Base-by-base conservation (phyloP, 2,329 filamentous ascomycete genomes). In the Daldinia eschscholtzii region DNA sequence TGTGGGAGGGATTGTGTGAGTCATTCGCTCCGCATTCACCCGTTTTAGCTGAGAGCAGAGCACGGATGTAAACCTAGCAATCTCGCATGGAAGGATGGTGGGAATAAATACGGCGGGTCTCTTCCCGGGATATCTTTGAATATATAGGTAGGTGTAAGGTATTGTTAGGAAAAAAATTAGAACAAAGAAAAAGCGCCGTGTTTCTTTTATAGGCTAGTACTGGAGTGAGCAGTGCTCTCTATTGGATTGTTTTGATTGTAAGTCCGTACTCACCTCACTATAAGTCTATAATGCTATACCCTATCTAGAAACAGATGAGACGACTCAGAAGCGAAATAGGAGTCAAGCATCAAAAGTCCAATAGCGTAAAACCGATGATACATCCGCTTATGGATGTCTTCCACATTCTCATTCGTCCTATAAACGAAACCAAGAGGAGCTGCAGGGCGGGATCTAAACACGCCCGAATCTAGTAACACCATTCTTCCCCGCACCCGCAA, bases 381-480 rank as follows among this genome's bases (percentile, higher is more conserved):
- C 9, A 37, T 30, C 20, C 13, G 30, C 23, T 3, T 28, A 33
- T 7, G 3, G 0, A n/a, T 33, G n/a, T n/a, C 39, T 52, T 23
- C 46, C 28, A 18, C 39, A 48, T 65, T 63, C 42, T 57, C n/a
- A 70, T 65, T 68, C 55, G 62, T 55, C 41, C 12, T 55, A 41
- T 58, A 35, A 28, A 23, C 35, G 57, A 60, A 60, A 28, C 57
- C 41, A 64, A 57, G 6, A 26, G 6, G 30, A 64, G 55, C 26
- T 70, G 44, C 67, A 65, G 28, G 23, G 28, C 61, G 67, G 52
- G 67, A 70, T 61, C 67, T 70, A 67, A 67, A 46, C 56, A 61
- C 57, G 56, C 33, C 60, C 52, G 50, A 41, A 64, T 70, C 52
- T 41, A 57, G 46, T 63, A 37, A 41, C 35, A 55, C 48, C 39